These are phyloP conservation scores for Tetrapisispora taiwanensis DNA, from an alignment of 805 yeast species.

Conservation along the genomic window DNA sequence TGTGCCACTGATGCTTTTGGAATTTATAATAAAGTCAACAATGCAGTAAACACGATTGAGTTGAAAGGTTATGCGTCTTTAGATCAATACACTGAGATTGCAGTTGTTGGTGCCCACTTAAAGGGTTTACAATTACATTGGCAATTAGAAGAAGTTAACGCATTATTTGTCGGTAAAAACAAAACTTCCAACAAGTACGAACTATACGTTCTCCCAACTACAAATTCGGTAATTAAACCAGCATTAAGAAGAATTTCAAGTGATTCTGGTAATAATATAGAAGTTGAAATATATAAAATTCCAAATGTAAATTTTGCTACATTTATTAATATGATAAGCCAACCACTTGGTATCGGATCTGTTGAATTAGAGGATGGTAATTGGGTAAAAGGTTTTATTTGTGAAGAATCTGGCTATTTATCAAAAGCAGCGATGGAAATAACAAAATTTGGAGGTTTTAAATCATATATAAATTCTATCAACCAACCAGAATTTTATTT, in stretches of 20 bases:
- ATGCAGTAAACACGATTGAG: constrained; percentile 5
- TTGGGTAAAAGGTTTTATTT: constrained; percentile 86
- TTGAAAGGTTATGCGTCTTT: constrained; percentile 19
- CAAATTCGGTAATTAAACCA: constrained; percentile 80
- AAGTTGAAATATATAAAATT: constrained; percentile 73
- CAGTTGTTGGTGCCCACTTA: constrained; percentile 95
- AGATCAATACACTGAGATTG: constrained; percentile 46
- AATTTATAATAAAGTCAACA: neutral
- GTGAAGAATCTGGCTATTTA: constrained; percentile 81
- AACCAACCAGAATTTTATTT: constrained; percentile 30
- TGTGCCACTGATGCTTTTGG: neutral
- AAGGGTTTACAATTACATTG: constrained; percentile 83
- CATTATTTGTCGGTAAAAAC: constrained; percentile 55
- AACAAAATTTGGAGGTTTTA: constrained; percentile 86
- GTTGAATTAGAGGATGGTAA: constrained; percentile 74
- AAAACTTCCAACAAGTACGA: constrained; percentile 62
- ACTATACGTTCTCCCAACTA: constrained; percentile 71
- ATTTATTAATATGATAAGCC: constrained; percentile 82
- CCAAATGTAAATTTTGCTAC: constrained; percentile 72
- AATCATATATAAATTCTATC: constrained; percentile 36
- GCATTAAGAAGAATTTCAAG: constrained; percentile 63
- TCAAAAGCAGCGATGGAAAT: constrained; percentile 67
- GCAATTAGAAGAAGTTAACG: constrained; percentile 82
- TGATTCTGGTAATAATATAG: constrained; percentile 48
- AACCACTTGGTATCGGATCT: constrained; percentile 91